Percentiles rank a stretch among this genome's conserved stretches.
phyloP scores from a whole-genome alignment of 768 basidiomycete species.

The Boletus huronensis region DNA sequence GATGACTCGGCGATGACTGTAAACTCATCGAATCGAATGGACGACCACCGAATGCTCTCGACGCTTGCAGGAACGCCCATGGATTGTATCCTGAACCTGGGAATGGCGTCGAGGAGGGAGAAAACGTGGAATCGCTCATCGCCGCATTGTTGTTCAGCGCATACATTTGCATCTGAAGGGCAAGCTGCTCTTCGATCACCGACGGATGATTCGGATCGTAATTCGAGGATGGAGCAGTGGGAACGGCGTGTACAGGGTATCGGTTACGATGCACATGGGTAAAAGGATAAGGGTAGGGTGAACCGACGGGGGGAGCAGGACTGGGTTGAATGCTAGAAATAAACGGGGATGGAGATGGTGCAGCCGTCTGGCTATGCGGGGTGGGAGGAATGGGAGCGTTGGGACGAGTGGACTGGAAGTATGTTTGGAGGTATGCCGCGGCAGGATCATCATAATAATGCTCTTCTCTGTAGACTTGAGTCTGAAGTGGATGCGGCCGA shows the following conservation, averaged over 20 bases:
- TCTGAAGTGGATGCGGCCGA: constrained; percentile 37
- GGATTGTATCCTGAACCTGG: constrained; percentile 61
- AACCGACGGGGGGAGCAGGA: constrained; percentile 58
- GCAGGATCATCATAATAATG: constrained; percentile 61
- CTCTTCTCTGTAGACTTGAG: constrained; percentile 52
- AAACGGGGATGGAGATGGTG: constrained; percentile 69
- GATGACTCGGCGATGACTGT: constrained; percentile 39
- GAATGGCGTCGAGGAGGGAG: constrained; percentile 73
- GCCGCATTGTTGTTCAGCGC: constrained; percentile 65
- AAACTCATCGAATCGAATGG: constrained; percentile 55
- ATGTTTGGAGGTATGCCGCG: constrained; percentile 56
- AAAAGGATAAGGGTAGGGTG: constrained; percentile 79
- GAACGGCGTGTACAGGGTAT: constrained; percentile 38
- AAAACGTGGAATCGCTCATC: constrained; percentile 71
- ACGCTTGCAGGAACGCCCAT: constrained; percentile 68
- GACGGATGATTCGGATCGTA: constrained; percentile 44
- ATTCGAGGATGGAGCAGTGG: constrained; percentile 38
- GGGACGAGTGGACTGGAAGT: constrained; percentile 58
- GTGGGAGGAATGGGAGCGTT: constrained; percentile 79
- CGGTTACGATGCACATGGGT: constrained; percentile 61
- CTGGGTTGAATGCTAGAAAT: constrained; percentile 52
- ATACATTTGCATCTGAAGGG: constrained; percentile 74
- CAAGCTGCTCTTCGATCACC: constrained; percentile 65
- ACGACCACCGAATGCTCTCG: constrained; percentile 42
- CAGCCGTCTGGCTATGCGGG: constrained; percentile 69